These are phyloP conservation scores for Penicillium waksmanii DNA, from an alignment of 495 filamentous ascomycete species.

Conservation along the genomic window DNA sequence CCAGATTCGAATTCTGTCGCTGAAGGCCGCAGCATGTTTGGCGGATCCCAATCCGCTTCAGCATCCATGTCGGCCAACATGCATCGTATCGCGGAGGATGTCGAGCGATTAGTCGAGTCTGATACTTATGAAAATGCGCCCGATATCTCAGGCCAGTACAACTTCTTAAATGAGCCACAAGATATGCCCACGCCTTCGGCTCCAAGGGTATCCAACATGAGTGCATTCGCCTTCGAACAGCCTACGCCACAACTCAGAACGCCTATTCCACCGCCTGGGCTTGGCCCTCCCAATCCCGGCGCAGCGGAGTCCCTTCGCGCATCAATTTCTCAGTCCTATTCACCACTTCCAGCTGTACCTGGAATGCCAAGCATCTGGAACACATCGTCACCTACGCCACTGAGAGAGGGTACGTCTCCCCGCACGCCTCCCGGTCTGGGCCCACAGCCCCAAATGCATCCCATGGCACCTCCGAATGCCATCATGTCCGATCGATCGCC, in stretches of 20 bases:
- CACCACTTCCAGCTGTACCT: conserved; percentile 38
- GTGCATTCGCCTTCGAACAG: conserved; percentile 32
- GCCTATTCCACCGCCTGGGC: conserved; percentile 43
- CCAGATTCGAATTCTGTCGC: conserved; percentile 34
- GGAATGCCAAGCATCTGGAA: conserved; percentile 54
- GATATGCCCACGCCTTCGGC: conserved; percentile 36
- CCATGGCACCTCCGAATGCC: conserved; percentile 21
- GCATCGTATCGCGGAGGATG: conserved; percentile 65
- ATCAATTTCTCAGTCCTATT: conserved; percentile 41
- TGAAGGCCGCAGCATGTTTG: conserved; percentile 44
- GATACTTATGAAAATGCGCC: conserved; percentile 52
- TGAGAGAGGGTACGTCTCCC: conserved; percentile 38
- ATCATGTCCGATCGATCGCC: conserved; percentile 25
- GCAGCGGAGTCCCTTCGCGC: conserved; percentile 28
- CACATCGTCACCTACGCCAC: conserved; percentile 35
- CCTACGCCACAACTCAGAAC: conserved; percentile 29
- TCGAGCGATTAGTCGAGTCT: conserved; percentile 62
- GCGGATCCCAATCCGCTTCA: conserved; percentile 51
- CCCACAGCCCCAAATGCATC: conserved; percentile 24
- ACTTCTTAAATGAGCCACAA: conserved; percentile 24
- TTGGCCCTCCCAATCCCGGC: conserved; percentile 34
- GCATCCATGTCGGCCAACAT: conserved; percentile 54
- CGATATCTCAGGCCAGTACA: conserved; percentile 29
- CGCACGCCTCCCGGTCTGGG: conserved; percentile 41
- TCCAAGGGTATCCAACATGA: conserved; percentile 27